These are phyloP conservation scores for Colletotrichum eleusines DNA, from an alignment of 2,329 filamentous ascomycete genomes.

Conservation along the genomic window DNA sequence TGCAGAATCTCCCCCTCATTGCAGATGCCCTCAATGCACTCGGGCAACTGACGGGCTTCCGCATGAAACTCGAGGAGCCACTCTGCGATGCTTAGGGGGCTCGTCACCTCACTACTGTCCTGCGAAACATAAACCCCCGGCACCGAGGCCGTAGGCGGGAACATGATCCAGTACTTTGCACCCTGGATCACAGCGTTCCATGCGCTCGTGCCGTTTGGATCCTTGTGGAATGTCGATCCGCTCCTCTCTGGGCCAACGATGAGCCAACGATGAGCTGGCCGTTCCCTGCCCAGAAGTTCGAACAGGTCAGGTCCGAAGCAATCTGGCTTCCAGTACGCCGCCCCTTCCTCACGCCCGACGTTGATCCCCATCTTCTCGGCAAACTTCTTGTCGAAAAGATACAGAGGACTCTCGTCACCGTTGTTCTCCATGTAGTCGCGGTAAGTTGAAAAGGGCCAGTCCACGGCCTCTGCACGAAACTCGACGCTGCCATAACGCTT, in stretches of 20 bases:
- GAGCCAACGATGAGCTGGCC: conserved; percentile 92
- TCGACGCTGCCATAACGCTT: conserved; percentile 72
- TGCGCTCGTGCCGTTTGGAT: conserved; percentile 78
- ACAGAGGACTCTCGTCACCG: conserved; percentile 88
- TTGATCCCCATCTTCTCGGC: conserved; percentile 84
- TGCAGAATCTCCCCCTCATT: conserved; percentile 87
- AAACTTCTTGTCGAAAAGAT: conserved; percentile 91
- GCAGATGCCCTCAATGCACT: conserved; percentile 89
- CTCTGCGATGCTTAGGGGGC: conserved; percentile 94
- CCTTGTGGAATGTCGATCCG: conserved; percentile 95
- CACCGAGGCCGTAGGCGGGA: conserved; percentile 81
- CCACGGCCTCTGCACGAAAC: conserved; percentile 92
- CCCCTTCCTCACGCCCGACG: conserved; percentile 64
- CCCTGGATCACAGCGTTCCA: conserved; percentile 96
- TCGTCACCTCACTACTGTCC: conserved; percentile 93
- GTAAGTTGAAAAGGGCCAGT: conserved; percentile 90
- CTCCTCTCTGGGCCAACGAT: conserved; percentile 90
- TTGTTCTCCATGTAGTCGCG: conserved; percentile 84
- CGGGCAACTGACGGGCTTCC: conserved; percentile 79
- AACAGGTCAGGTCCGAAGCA: conserved; percentile 93
- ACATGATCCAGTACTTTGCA: conserved; percentile 99
- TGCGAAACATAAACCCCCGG: conserved; percentile 91
- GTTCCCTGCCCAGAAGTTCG: conserved; percentile 78
- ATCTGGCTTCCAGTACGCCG: conserved; percentile 81
- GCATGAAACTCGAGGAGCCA: conserved; percentile 92